A percentile compares a stretch with the other conserved stretches of the same genome.
Evolutionary conservation across 1,139 yeast genomes (phyloP).

Genomic region (Hanseniaspora gamundiae): DNA sequence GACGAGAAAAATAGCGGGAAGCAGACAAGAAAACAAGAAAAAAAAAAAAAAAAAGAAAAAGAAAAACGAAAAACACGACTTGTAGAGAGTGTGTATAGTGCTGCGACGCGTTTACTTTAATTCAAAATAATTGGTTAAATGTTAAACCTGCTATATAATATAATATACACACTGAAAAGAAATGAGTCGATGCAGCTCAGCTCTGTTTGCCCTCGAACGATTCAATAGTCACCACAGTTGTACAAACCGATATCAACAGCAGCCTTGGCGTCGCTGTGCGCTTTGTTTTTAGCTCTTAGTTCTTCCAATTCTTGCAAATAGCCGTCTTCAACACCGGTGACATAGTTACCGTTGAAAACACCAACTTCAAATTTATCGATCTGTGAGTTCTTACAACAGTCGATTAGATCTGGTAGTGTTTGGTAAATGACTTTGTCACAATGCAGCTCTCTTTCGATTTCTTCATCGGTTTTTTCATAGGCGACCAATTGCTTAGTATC

Average conservation of each 20-base stretch:
- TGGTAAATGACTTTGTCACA: conserved; percentile 91
- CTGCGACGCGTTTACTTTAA: no score
- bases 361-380: conserved; percentile 70
- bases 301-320: conserved; percentile 74
- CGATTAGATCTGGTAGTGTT: conserved; percentile 65
- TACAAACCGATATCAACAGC: conserved; percentile 85
- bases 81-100: no score
- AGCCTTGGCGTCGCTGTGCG: conserved; percentile 60
- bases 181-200: background rate
- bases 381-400: conserved; percentile 52
- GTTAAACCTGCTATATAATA: no score
- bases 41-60: no score
- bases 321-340: conserved; percentile 81
- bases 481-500: conserved; percentile 93
- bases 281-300: conserved; percentile 72
- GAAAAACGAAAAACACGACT: no score
- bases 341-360: conserved; percentile 89
- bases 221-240: conserved; percentile 68
- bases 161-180: background rate
- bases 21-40: no score
- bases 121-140: no score
- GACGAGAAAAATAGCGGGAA: no score
- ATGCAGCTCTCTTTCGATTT: conserved; percentile 69
- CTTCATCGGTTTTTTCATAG: conserved; percentile 58
- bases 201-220: background rate